A percentile compares a stretch with the other conserved stretches of the same genome.
Conservation (phyloP, 2,329 filamentous ascomycete species). For the Xylariaceae sp. region DNA sequence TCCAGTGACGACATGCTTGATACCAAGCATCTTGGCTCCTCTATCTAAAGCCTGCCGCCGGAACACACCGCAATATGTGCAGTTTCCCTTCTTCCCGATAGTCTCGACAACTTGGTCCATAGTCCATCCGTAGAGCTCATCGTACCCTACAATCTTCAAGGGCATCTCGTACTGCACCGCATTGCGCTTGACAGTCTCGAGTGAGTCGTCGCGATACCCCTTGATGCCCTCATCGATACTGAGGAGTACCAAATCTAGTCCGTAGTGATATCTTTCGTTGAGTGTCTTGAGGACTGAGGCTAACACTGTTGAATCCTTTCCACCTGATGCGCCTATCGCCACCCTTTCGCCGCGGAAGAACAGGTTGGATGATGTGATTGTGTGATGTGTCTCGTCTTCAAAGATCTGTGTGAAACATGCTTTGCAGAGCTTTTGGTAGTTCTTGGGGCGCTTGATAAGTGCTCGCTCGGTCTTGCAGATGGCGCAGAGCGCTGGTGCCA, state of each 20-base stretch:
- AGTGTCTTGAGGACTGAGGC: conserved; percentile 92
- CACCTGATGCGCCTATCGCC: conserved; percentile 93
- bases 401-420: conserved; percentile 83
- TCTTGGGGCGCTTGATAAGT: conserved; percentile 90
- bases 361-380: conserved; percentile 76
- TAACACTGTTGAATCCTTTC: conserved; percentile 95
- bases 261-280: conserved; percentile 86
- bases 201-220: conserved; percentile 90
- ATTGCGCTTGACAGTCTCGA: conserved; percentile 96
- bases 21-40: conserved; percentile 81
- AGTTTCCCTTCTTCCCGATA: conserved; percentile 97
- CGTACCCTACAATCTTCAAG: conserved; percentile 88
- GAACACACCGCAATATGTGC: conserved; percentile 98
- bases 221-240: conserved; percentile 97
- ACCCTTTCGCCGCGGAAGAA: conserved; percentile 82
- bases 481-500: conserved; percentile 76
- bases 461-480: conserved; percentile 75
- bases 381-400: conserved; percentile 91
- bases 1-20: conserved; percentile 92
- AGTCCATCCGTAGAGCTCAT: conserved; percentile 94
- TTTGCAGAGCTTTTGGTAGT: conserved; percentile 90
- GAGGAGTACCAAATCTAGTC: conserved; percentile 78
- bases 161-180: conserved; percentile 87
- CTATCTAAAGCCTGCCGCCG: conserved; percentile 89
- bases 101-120: conserved; percentile 98